These are phyloP conservation scores for Pleurotus salmoneostramineus DNA, from an alignment of 768 basidiomycete species.

Conservation along the genomic window DNA sequence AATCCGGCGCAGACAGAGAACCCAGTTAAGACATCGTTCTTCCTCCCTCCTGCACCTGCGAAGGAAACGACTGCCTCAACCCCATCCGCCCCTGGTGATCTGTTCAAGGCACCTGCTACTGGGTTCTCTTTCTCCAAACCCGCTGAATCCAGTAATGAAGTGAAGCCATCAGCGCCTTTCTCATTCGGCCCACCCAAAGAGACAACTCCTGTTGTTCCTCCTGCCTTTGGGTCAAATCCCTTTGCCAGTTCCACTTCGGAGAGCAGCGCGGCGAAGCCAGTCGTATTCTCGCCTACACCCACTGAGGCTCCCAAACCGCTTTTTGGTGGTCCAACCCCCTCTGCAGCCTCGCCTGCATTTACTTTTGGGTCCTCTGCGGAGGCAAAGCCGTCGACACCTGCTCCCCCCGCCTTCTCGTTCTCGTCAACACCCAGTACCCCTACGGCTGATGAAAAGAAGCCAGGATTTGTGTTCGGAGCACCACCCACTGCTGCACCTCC, in stretches of 20 bases:
- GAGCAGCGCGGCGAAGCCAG: slow-evolving; percentile 4
- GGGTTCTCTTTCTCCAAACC: slow-evolving; percentile 28
- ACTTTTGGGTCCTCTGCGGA: slow-evolving; percentile 9
- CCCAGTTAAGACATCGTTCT: not conserved
- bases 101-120: slow-evolving; percentile 21
- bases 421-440: slow-evolving; percentile 30
- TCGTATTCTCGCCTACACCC: slow-evolving; percentile 10
- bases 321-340: slow-evolving; percentile 27
- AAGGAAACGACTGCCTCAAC: not conserved
- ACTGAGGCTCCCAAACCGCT: slow-evolving; percentile 36
- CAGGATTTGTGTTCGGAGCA: slow-evolving; percentile 39
- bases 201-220: slow-evolving; percentile 13
- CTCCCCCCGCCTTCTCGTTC: slow-evolving; percentile 40
- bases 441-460: slow-evolving; percentile 28
- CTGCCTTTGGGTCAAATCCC: slow-evolving; percentile 4
- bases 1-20: not conserved
- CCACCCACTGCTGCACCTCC: slow-evolving; percentile 26
- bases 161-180: slow-evolving; percentile 14
- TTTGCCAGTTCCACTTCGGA: slow-evolving; percentile 11
- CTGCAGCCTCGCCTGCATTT: slow-evolving; percentile 9
- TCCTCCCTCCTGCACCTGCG: not conserved
- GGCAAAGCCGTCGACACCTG: slow-evolving; percentile 4
- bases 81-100: too few relatives aligned
- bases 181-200: slow-evolving; percentile 15
- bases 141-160: slow-evolving; percentile 10